Evolutionary conservation across 192 early-diverging fungal species (phyloP).

Genomic region (Podila verticillata): DNA sequence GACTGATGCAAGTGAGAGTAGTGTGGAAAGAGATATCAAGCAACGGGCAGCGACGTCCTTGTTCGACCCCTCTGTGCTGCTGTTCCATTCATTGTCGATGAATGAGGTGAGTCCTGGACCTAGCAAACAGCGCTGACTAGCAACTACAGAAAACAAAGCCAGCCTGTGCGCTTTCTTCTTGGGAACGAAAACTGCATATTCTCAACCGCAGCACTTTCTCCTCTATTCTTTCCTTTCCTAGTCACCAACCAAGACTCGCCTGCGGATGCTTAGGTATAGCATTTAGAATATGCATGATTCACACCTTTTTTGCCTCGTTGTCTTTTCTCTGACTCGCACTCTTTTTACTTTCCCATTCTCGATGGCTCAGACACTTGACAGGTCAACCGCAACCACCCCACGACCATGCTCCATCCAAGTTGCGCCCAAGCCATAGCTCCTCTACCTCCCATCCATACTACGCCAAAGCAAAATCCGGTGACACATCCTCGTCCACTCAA

Average conservation of each 20-base stretch:
- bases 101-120: conserved; percentile 22
- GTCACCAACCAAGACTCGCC: conserved; percentile 34
- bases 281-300: not conserved
- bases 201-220: not conserved
- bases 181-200: not conserved
- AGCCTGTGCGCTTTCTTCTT: too few relatives aligned
- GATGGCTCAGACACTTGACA: conserved; percentile 31
- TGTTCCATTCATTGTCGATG: conserved; percentile 40
- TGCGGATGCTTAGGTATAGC: conserved; percentile 34
- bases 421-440: not conserved
- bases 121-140: too few relatives aligned
- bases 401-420: conserved; percentile 20
- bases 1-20: not conserved
- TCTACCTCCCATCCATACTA: not conserved
- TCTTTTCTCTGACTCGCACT: not conserved
- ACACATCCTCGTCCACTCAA: not conserved
- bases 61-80: conserved; percentile 13
- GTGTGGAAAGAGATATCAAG: conserved; percentile 1
- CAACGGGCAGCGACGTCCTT: conserved; percentile 22
- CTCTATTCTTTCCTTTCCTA: not conserved
- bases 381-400: conserved; percentile 33
- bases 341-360: not conserved
- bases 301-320: not conserved
- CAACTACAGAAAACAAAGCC: too few relatives aligned
- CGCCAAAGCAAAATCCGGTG: not conserved